Evolutionary conservation across 1,139 yeast genomes (phyloP).

Genomic region (Arxiozyma bovina): DNA sequence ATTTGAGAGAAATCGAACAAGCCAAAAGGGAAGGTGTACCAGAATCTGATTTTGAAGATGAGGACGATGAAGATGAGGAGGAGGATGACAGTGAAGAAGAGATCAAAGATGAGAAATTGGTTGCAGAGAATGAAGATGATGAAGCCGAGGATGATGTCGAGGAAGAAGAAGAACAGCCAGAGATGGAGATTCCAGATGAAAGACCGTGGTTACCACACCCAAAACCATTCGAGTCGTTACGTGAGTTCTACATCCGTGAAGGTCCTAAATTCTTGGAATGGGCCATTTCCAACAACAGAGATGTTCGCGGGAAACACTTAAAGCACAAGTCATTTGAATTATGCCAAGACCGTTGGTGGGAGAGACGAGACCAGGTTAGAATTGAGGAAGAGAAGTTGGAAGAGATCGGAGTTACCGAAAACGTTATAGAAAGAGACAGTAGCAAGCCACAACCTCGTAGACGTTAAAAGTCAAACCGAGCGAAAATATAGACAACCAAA

Average conservation of each 20-base stretch:
- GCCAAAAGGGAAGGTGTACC: constrained; percentile 48
- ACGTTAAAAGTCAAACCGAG: constrained; percentile 6
- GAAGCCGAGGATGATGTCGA: constrained; percentile 56
- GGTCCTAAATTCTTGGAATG: constrained; percentile 84
- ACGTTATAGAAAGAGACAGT: constrained; percentile 73
- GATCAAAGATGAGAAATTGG: constrained; percentile 40
- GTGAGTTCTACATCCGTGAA: constrained; percentile 77
- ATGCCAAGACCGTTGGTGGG: constrained; percentile 97
- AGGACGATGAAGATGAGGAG: constrained; percentile 52
- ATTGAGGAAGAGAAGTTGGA: constrained; percentile 82
- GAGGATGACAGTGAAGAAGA: constrained; percentile 46
- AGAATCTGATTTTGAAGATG: constrained; percentile 59
- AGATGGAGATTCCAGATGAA: constrained; percentile 71
- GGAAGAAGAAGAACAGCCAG: constrained; percentile 47
- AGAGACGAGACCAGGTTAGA: constrained; percentile 87
- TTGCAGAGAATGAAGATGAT: constrained; percentile 45
- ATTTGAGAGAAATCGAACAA: constrained; percentile 51
- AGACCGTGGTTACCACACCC: constrained; percentile 98
- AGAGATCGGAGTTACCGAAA: constrained; percentile 87
- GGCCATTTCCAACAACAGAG: constrained; percentile 80
- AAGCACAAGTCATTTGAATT: constrained; percentile 84
- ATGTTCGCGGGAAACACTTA: constrained; percentile 83
- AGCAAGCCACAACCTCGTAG: constrained; percentile 34
- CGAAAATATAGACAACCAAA: neutral
- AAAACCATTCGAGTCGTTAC: constrained; percentile 79